Evolutionary conservation across 2,329 filamentous ascomycete genomes (phyloP).

Genomic region (Paraphoma sp.): DNA sequence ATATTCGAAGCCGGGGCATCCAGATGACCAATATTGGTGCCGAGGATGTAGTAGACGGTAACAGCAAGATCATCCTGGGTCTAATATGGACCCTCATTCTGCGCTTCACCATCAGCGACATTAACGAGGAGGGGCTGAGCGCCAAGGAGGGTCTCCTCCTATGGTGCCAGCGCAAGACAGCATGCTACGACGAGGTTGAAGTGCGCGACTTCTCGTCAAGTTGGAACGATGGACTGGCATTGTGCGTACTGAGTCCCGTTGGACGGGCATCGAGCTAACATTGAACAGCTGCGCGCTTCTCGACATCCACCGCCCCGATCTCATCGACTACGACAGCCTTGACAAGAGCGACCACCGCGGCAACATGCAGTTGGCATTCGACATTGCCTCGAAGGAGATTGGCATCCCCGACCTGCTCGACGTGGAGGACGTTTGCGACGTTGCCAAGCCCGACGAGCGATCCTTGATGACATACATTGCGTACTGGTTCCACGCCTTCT

Average conservation of each 20-base stretch:
- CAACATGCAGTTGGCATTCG: slow-evolving; percentile 98
- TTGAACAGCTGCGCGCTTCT: slow-evolving; percentile 77
- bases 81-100: slow-evolving; percentile 99
- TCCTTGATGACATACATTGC: slow-evolving; percentile 99
- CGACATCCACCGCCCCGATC: slow-evolving; percentile 94
- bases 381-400: slow-evolving; percentile 94
- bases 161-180: slow-evolving; percentile 98
- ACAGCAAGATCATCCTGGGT: slow-evolving; percentile 95
- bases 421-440: slow-evolving; percentile 97
- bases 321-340: slow-evolving; percentile 94
- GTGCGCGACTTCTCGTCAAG: slow-evolving; percentile 93
- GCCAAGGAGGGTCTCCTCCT: slow-evolving; percentile 93
- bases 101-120: slow-evolving; percentile 97
- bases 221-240: slow-evolving; percentile 97
- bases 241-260: slow-evolving; percentile 53
- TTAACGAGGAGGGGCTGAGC: slow-evolving; percentile 96
- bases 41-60: slow-evolving; percentile 97
- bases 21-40: slow-evolving; percentile 99
- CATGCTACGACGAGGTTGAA: slow-evolving; percentile 96
- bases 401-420: slow-evolving; percentile 95
- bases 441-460: slow-evolving; percentile 92
- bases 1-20: slow-evolving; percentile 87
- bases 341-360: slow-evolving; percentile 94
- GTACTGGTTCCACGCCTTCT: slow-evolving; percentile 99
- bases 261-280: slow-evolving; percentile 8